Evolutionary conservation across 352 stramenopile genomes (phyloP).

Genomic region (Phytophthora europaea): DNA sequence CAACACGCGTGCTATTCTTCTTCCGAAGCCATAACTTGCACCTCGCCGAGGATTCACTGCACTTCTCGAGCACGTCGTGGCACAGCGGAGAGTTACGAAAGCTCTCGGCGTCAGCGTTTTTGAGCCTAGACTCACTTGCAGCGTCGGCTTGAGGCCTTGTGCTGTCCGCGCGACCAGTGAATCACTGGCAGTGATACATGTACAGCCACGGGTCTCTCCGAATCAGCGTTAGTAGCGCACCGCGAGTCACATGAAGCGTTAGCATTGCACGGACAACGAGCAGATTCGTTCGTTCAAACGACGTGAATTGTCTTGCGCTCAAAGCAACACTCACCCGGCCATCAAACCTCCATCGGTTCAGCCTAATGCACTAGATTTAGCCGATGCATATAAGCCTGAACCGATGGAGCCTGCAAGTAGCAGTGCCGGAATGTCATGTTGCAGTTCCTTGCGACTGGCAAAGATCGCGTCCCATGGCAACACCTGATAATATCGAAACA

Average conservation of each 20-base stretch:
- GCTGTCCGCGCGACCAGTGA: background rate
- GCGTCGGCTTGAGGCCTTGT: background rate
- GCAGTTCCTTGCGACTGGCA: background rate
- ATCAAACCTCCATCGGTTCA: too few species aligned
- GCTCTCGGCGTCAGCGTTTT: background rate
- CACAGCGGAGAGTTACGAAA: background rate
- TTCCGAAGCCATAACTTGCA: slow-evolving; percentile 4
- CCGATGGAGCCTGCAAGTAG: too few species aligned
- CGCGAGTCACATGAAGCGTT: background rate
- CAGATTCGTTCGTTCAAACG: background rate
- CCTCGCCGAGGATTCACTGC: background rate
- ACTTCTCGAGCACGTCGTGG: background rate
- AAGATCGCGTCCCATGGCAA: slow-evolving; percentile 6
- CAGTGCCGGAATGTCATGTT: too few species aligned
- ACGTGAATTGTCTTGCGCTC: background rate
- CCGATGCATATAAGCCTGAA: too few species aligned
- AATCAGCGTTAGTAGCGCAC: background rate
- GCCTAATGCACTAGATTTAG: too few species aligned
- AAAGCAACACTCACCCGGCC: background rate
- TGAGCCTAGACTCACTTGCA: background rate
- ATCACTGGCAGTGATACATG: too few species aligned
- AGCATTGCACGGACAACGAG: background rate
- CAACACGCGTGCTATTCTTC: slow-evolving; percentile 2
- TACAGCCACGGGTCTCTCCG: background rate
- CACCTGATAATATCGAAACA: background rate